Percentiles rank a stretch among this genome's conserved stretches.
phyloP scores from a whole-genome alignment of 2,329 filamentous ascomycete species.

The Penicillium psychrosexuale region DNA sequence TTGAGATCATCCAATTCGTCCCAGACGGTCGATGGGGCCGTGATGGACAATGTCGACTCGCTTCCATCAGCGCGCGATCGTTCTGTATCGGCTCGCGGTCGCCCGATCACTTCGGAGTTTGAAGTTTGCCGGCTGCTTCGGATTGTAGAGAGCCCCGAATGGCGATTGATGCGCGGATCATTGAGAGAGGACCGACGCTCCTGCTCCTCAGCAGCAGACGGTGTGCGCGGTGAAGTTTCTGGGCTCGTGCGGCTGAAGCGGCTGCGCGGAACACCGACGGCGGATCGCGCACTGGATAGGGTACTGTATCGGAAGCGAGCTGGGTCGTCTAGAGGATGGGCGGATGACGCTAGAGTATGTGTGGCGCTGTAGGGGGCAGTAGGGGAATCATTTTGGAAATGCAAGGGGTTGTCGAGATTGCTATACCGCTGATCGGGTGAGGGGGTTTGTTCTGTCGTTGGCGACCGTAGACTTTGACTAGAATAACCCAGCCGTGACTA shows the following conservation, averaged over 20 bases:
- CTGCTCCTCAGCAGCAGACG: slow-evolving; percentile 27
- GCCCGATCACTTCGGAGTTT: slow-evolving; percentile 36
- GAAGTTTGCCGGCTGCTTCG: slow-evolving; percentile 38
- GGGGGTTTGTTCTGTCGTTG: slow-evolving; percentile 35
- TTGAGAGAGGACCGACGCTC: slow-evolving; percentile 35
- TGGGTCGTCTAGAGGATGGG: slow-evolving; percentile 41
- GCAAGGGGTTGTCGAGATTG: slow-evolving; percentile 35
- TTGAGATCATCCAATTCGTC: slow-evolving; percentile 96
- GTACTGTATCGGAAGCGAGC: slow-evolving; percentile 35
- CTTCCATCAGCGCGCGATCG: slow-evolving; percentile 59
- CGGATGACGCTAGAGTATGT: slow-evolving; percentile 33
- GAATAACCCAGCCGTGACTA: slow-evolving; percentile 41
- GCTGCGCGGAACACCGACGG: slow-evolving; percentile 36
- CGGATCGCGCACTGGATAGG: slow-evolving; percentile 35
- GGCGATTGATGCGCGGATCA: slow-evolving; percentile 33
- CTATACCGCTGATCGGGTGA: slow-evolving; percentile 38
- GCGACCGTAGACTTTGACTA: slow-evolving; percentile 34
- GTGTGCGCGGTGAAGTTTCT: slow-evolving; percentile 34
- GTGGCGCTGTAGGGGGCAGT: slow-evolving; percentile 27
- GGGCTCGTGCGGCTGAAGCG: slow-evolving; percentile 37
- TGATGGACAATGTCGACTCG: slow-evolving; percentile 83
- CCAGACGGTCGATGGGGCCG: slow-evolving; percentile 91
- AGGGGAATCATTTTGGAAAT: slow-evolving; percentile 34
- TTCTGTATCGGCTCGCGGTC: slow-evolving; percentile 33
- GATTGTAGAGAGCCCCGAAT: slow-evolving; percentile 35